Conservation (phyloP, 768 basidiomycete species). For the Amanita inopinata region DNA sequence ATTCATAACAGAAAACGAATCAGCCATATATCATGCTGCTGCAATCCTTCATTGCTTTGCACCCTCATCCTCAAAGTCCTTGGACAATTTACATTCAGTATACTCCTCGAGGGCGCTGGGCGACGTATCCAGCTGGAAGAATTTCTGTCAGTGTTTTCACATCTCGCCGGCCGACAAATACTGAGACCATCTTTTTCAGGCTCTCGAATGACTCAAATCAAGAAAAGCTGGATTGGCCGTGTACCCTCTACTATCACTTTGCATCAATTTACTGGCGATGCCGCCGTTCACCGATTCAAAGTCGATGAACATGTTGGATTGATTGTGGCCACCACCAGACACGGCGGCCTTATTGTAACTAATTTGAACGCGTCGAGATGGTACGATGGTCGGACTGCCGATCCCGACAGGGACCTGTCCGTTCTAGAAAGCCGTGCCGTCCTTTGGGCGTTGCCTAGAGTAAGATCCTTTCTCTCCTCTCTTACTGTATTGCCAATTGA, state of each 20-base stretch:
- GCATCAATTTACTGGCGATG: constrained; percentile 25
- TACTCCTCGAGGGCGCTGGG: constrained; percentile 27
- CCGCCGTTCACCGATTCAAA: constrained; percentile 62
- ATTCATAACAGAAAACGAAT: constrained; percentile 38
- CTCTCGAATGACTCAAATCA: constrained; percentile 31
- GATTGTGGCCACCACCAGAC: constrained; percentile 41
- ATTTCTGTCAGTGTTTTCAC: constrained; percentile 39
- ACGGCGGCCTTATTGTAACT: constrained; percentile 50
- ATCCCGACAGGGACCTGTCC: constrained; percentile 16
- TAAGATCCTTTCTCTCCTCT: constrained; percentile 18
- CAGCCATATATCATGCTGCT: constrained; percentile 46
- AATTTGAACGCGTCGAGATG: constrained; percentile 29
- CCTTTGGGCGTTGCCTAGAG: constrained; percentile 57
- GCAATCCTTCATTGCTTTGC: constrained; percentile 43
- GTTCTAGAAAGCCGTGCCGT: constrained; percentile 11
- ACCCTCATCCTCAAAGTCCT: constrained; percentile 15
- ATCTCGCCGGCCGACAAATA: background rate
- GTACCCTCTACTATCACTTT: constrained; percentile 29
- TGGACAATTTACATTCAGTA: constrained; percentile 21
- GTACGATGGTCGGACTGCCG: background rate
- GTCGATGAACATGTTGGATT: constrained; percentile 55
- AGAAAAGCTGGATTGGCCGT: constrained; percentile 46
- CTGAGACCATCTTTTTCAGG: constrained; percentile 25
- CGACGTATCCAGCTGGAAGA: constrained; percentile 42
- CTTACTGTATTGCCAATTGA: background rate